phyloP scores from a whole-genome alignment of 192 early-diverging fungal genomes.

The Backusella parvicylindrica region DNA sequence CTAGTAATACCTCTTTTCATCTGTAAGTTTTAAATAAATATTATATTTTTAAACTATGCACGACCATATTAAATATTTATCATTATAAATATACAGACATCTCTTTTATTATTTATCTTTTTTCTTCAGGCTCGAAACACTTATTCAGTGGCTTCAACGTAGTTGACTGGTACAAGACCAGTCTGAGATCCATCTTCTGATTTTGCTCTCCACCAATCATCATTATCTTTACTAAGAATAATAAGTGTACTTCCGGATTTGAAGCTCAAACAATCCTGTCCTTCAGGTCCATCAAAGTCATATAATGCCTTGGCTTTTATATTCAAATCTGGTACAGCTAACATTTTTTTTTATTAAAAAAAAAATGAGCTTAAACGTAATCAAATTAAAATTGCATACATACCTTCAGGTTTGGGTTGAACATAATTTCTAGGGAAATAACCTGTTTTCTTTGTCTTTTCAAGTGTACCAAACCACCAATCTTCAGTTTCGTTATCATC shows the following conservation, averaged over 20 bases:
- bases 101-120: no score
- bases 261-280: slow-evolving; percentile 59
- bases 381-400: not conserved
- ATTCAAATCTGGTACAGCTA: slow-evolving; percentile 24
- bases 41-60: no score
- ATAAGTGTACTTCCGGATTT: slow-evolving; percentile 58
- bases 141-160: slow-evolving; percentile 39
- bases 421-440: slow-evolving; percentile 50
- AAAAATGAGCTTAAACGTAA: not conserved
- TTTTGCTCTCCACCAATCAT: slow-evolving; percentile 46
- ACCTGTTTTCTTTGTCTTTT: slow-evolving; percentile 34
- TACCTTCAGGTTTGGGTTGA: slow-evolving; percentile 31
- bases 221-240: slow-evolving; percentile 48
- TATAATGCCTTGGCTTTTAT: slow-evolving; percentile 41
- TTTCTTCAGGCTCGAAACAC: no score
- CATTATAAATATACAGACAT: no score
- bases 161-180: slow-evolving; percentile 46
- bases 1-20: no score
- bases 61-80: no score
- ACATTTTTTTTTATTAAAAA: no score
- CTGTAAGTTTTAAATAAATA: no score
- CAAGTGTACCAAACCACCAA: slow-evolving; percentile 46
- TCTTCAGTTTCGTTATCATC: slow-evolving; percentile 36
- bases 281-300: slow-evolving; percentile 38
- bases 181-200: slow-evolving; percentile 21